Base-by-base conservation (phyloP, 495 filamentous ascomycete species). In the Aspergillus sclerotiicarbonarius region DNA sequence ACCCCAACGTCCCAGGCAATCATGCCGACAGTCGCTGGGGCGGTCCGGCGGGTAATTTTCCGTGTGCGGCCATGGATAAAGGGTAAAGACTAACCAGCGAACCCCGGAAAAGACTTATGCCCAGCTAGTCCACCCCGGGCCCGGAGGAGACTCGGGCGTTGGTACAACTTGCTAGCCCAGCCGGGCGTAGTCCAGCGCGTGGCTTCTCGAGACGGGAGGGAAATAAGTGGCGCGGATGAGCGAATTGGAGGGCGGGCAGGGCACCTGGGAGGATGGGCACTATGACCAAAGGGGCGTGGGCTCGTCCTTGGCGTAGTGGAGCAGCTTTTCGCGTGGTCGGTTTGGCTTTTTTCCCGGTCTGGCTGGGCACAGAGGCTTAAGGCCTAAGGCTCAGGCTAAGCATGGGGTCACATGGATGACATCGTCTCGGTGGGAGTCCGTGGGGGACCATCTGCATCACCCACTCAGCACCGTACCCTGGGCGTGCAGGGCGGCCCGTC, bases 101-200 rank as follows among this genome's bases (percentile, higher is more conserved):
- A 31, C 47, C 47, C 47, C 47, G 47, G 47, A 50, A 50, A 50
- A 50, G 47, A 50, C 25, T 50, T 50, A 31, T 50, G 47, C 47
- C 47, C 47, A 50, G 4, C 31, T 13, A 21, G 5, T 47, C 18
- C 44, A 41, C 9, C 37, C 18, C 44, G 15, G 47, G 31, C 13
- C 47, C 25, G 47, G 47, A 25, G 46, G n/a, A 49, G 46, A 49
- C 21, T 49, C 46, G 21, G 46, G 9, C 4, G 46, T 1, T 37
- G 33, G 13, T 37, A 2, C 3, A 37, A n/a, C n/a, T n/a, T 25
- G 25, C 46, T 29, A 25, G 46, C 18, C 46, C 46, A 15, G 20
- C 10, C n/a, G 7, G 46, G 21, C n/a, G 2, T 6, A 49, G 46
- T 29, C 47, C 20, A 15, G 3, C 20, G 46, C 20, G 29, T 29